Evolutionary conservation across 306 rosid genomes (phyloP).

Genomic region (Gleditsia sinensis): DNA sequence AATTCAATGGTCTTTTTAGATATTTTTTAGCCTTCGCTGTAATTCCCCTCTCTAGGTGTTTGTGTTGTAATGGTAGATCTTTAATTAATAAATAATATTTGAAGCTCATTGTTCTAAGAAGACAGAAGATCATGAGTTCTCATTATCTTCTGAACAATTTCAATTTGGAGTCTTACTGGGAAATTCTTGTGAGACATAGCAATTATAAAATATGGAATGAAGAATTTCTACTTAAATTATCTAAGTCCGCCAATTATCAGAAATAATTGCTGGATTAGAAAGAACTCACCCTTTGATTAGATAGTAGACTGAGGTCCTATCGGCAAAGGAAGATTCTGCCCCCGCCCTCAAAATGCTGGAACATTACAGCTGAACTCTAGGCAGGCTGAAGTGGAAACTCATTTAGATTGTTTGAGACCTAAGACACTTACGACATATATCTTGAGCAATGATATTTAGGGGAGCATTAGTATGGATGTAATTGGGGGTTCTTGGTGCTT

Average conservation of each 20-base stretch:
- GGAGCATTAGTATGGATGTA: not conserved
- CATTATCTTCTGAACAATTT: too few relatives aligned
- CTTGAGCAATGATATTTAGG: not conserved
- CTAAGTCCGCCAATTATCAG: not conserved
- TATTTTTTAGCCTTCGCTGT: not conserved
- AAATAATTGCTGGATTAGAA: not conserved
- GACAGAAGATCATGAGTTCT: too few relatives aligned
- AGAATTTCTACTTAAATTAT: not conserved
- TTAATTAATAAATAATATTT: not conserved
- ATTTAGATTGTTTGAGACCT: not conserved
- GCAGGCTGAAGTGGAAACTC: not conserved
- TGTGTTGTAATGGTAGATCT: not conserved
- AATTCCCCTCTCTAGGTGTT: not conserved
- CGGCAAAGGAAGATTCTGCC: not conserved
- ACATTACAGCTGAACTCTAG: not conserved
- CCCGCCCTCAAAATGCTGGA: not conserved
- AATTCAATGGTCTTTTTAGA: not conserved
- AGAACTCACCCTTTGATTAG: not conserved
- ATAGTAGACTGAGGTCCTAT: not conserved
- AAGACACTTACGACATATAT: not conserved
- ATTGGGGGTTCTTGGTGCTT: not conserved
- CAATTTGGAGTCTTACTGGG: not conserved
- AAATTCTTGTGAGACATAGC: not conserved
- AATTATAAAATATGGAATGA: constrained; percentile 1
- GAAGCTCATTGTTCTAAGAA: not conserved